Conservation (phyloP, 208 protist species). For the Acanthamoeba culbertsoni region DNA sequence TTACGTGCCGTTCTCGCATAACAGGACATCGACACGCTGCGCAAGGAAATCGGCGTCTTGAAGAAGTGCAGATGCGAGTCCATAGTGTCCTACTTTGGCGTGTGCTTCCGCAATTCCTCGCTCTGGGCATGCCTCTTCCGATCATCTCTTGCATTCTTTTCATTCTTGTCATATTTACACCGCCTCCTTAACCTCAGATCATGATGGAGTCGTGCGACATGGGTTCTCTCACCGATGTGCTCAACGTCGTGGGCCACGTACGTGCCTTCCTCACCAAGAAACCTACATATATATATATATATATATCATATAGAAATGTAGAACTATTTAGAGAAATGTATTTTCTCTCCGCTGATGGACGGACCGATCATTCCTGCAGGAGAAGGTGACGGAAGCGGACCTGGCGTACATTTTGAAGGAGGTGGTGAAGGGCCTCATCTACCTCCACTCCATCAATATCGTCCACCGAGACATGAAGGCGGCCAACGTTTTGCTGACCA, state of each 20-base stretch:
- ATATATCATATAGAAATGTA: no score
- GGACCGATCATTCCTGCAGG: not conserved
- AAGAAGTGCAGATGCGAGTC: conserved; percentile 9
- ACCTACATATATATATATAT: no score
- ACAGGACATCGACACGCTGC: conserved; percentile 51
- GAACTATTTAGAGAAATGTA: no score
- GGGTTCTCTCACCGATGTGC: conserved; percentile 38
- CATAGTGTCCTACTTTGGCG: conserved; percentile 55
- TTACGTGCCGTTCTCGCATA: no score
- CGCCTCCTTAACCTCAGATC: conserved; percentile 12
- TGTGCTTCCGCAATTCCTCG: conserved; percentile 48
- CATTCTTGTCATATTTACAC: not conserved
- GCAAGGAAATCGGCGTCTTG: conserved; percentile 43
- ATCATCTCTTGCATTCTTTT: no score
- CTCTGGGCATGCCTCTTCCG: conserved; percentile 28
- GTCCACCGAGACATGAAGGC: conserved; percentile 54
- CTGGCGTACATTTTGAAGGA: conserved; percentile 35
- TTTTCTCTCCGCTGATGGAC: not conserved
- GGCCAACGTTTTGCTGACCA: conserved; percentile 38
- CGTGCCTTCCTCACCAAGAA: no score
- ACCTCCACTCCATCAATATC: conserved; percentile 61
- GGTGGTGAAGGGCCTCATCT: conserved; percentile 44
- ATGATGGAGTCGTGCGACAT: conserved; percentile 62
- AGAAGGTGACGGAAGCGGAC: conserved; percentile 22
- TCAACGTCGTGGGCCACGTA: conserved; percentile 7